Conservation (phyloP, 2,329 filamentous ascomycete genomes). For the Dothistroma pini region DNA sequence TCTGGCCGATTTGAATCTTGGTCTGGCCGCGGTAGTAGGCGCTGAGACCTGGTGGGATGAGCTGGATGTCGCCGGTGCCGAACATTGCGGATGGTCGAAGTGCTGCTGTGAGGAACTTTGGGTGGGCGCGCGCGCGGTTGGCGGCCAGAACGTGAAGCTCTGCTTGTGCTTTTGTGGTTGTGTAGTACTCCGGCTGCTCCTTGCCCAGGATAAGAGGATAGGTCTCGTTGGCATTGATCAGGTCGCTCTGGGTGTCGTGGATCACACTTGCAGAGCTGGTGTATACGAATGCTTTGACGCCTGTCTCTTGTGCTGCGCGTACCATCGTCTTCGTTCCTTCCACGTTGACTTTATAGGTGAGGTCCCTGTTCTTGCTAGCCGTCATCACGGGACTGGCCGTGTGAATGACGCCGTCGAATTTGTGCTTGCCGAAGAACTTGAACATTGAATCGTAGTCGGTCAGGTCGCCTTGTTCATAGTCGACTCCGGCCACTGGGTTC, state of each 20-base stretch:
- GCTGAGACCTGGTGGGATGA: slow-evolving; percentile 44
- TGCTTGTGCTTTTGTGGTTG: slow-evolving; percentile 49
- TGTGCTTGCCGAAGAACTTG: slow-evolving; percentile 41
- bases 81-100: slow-evolving; percentile 52
- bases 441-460: slow-evolving; percentile 44
- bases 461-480: slow-evolving; percentile 51
- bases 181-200: slow-evolving; percentile 50
- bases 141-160: slow-evolving; percentile 47
- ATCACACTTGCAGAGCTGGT: slow-evolving; percentile 51
- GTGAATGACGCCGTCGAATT: slow-evolving; percentile 49
- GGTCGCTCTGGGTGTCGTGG: slow-evolving; percentile 42
- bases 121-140: slow-evolving; percentile 41
- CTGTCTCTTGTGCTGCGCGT: slow-evolving; percentile 45
- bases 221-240: slow-evolving; percentile 49
- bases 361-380: slow-evolving; percentile 35
- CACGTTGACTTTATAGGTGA: slow-evolving; percentile 51
- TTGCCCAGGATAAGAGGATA: slow-evolving; percentile 46
- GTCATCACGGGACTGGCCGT: slow-evolving; percentile 46
- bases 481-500: slow-evolving; percentile 42
- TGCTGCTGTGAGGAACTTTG: slow-evolving; percentile 48
- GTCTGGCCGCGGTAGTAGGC: slow-evolving; percentile 47
- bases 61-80: slow-evolving; percentile 48
- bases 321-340: slow-evolving; percentile 50
- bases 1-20: slow-evolving; percentile 50
- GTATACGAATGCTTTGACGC: slow-evolving; percentile 53